Conservation (phyloP, 352 stramenopile genomes). For the Pythium rishiriense region DNA sequence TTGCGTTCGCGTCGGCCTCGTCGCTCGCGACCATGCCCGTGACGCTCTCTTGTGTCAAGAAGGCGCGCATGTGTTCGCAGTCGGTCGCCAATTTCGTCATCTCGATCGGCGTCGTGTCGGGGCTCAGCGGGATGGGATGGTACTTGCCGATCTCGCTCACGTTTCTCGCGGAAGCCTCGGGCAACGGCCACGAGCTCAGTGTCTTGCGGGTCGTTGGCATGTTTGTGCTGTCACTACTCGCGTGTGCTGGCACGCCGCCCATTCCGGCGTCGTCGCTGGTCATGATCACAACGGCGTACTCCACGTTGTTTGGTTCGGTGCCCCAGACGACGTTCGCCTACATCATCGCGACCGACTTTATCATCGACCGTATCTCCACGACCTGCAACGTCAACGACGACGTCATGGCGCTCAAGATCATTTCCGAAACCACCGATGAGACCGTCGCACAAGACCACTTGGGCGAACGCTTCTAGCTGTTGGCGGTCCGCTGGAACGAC, state of each 20-base stretch:
- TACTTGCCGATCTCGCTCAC: conserved; percentile 67
- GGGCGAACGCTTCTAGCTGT: conserved; percentile 34
- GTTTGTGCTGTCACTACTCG: conserved; percentile 58
- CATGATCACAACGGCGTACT: conserved; percentile 67
- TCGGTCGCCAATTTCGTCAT: conserved; percentile 78
- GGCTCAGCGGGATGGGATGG: conserved; percentile 55
- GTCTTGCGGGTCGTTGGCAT: conserved; percentile 44
- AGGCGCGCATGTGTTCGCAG: conserved; percentile 60
- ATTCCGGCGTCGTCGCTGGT: conserved; percentile 53
- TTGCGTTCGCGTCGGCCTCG: conserved; percentile 65
- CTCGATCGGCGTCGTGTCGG: conserved; percentile 64
- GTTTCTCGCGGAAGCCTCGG: conserved; percentile 63
- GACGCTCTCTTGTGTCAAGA: conserved; percentile 62
- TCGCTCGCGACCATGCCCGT: conserved; percentile 68
- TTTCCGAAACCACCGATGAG: conserved; percentile 72
- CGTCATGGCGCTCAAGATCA: conserved; percentile 75
- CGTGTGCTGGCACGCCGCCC: conserved; percentile 48
- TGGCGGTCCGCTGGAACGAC: too few relatives aligned
- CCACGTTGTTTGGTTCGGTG: conserved; percentile 55
- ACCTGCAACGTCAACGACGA: conserved; percentile 82
- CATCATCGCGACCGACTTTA: conserved; percentile 62
- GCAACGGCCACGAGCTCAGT: conserved; percentile 54
- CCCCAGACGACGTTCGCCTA: conserved; percentile 52
- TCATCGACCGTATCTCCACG: conserved; percentile 64
- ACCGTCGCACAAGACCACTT: conserved; percentile 60